These are phyloP conservation scores for Globisporangium cylindrosporum DNA, from an alignment of 352 stramenopile species.

Conservation along the genomic window DNA sequence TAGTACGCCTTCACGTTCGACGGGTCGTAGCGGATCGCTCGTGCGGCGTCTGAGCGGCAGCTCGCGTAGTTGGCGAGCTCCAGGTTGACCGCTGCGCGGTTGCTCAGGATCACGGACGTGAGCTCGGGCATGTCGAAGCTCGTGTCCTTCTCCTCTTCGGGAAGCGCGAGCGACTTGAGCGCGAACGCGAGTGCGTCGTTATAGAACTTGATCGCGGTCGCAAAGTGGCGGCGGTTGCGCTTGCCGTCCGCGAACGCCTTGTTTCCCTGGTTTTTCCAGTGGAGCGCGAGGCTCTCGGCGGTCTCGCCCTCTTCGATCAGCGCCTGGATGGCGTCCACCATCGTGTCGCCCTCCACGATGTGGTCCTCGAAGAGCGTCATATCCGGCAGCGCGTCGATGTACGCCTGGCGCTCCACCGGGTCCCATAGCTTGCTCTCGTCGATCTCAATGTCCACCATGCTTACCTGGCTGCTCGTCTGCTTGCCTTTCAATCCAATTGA, in stretches of 20 bases:
- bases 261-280: conserved; percentile 90
- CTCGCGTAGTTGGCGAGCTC: conserved; percentile 87
- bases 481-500: conserved; percentile 1
- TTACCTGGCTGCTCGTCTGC: background rate
- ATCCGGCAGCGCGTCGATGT: conserved; percentile 82
- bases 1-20: conserved; percentile 85
- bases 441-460: conserved; percentile 85
- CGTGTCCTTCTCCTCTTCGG: conserved; percentile 52
- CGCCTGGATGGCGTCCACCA: conserved; percentile 84
- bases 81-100: conserved; percentile 77
- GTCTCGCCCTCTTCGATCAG: conserved; percentile 87
- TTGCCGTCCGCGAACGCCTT: conserved; percentile 81
- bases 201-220: conserved; percentile 80
- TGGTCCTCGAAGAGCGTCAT: conserved; percentile 90
- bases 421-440: conserved; percentile 87
- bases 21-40: conserved; percentile 63
- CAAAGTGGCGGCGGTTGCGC: conserved; percentile 66
- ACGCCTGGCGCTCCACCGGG: conserved; percentile 69
- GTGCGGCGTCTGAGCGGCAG: conserved; percentile 75
- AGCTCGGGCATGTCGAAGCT: conserved; percentile 70
- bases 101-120: conserved; percentile 74
- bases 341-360: conserved; percentile 81
- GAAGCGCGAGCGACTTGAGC: conserved; percentile 69
- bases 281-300: conserved; percentile 75
- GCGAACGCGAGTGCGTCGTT: conserved; percentile 71